phyloP scores from a whole-genome alignment of 371 early-diverging fungal genomes.

The Mucor velutinosus region DNA sequence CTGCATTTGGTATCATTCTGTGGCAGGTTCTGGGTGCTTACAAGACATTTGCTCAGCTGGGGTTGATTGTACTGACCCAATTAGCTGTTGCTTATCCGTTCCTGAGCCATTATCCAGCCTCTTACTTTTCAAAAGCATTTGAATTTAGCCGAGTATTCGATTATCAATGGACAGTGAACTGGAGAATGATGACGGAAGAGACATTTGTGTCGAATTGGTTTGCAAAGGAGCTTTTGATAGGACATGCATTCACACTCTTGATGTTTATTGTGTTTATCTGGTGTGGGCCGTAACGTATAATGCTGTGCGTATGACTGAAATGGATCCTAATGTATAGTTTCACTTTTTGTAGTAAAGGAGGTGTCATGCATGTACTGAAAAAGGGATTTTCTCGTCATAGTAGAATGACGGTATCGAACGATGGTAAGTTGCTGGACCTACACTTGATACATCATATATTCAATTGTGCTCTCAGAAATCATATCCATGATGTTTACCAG shows the following conservation, averaged over 20 bases:
- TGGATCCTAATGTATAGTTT: not conserved
- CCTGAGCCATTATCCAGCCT: slow-evolving; percentile 52
- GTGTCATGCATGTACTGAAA: slow-evolving; percentile 46
- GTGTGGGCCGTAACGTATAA: slow-evolving; percentile 46
- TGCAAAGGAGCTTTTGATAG: slow-evolving; percentile 58
- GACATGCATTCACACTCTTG: slow-evolving; percentile 64
- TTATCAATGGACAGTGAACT: slow-evolving; percentile 94
- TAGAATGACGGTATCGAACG: slow-evolving; percentile 26
- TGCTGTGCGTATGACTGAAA: not conserved
- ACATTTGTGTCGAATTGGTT: slow-evolving; percentile 67
- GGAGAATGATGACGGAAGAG: slow-evolving; percentile 78
- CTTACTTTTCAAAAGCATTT: slow-evolving; percentile 81
- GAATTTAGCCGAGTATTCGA: slow-evolving; percentile 85
- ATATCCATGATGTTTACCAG: slow-evolving; percentile 71
- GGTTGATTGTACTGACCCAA: slow-evolving; percentile 58
- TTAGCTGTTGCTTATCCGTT: slow-evolving; percentile 74
- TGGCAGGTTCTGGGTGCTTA: slow-evolving; percentile 62
- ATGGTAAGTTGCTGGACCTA: slow-evolving; percentile 30
- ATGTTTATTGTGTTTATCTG: slow-evolving; percentile 59
- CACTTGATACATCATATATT: slow-evolving; percentile 11
- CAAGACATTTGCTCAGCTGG: slow-evolving; percentile 51
- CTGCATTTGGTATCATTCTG: slow-evolving; percentile 76
- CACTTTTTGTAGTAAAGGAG: slow-evolving; percentile 45
- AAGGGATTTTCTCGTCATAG: slow-evolving; percentile 38
- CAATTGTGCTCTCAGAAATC: slow-evolving; percentile 50